Conservation (phyloP, 2,329 filamentous ascomycete species). For the Aspergillus novoparasiticus region DNA sequence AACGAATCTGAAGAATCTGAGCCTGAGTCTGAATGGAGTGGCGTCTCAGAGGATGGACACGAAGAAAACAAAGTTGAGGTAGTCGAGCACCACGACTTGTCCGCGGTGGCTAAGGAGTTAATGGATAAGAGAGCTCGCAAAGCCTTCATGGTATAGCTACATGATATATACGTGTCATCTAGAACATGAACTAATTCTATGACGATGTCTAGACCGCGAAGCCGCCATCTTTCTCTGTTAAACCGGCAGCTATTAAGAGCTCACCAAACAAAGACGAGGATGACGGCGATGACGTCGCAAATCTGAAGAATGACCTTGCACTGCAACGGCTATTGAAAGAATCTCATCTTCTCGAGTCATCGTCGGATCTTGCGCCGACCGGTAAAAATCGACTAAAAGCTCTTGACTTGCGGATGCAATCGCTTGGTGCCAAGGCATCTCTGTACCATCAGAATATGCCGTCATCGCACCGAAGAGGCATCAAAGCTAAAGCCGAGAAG, state of each 20-base stretch:
- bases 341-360: constrained; percentile 78
- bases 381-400: constrained; percentile 80
- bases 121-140: constrained; percentile 73
- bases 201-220: constrained; percentile 41
- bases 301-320: constrained; percentile 88
- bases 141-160: constrained; percentile 69
- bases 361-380: constrained; percentile 56
- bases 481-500: constrained; percentile 64
- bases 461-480: constrained; percentile 83
- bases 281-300: constrained; percentile 58
- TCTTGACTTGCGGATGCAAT: constrained; percentile 78
- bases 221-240: constrained; percentile 46
- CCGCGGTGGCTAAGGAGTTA: constrained; percentile 40
- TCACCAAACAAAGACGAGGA: constrained; percentile 31
- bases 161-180: no score
- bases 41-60: constrained; percentile 56
- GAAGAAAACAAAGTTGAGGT: constrained; percentile 55
- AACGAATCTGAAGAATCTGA: constrained; percentile 26
- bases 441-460: constrained; percentile 85
- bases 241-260: constrained; percentile 21
- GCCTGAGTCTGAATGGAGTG: constrained; percentile 62
- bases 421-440: constrained; percentile 75
- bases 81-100: constrained; percentile 61
- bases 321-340: constrained; percentile 88
- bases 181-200: constrained; percentile 10